Evolutionary conservation across 1,284 basidiomycete species (phyloP).

Genomic region (Trametes polyzona): DNA sequence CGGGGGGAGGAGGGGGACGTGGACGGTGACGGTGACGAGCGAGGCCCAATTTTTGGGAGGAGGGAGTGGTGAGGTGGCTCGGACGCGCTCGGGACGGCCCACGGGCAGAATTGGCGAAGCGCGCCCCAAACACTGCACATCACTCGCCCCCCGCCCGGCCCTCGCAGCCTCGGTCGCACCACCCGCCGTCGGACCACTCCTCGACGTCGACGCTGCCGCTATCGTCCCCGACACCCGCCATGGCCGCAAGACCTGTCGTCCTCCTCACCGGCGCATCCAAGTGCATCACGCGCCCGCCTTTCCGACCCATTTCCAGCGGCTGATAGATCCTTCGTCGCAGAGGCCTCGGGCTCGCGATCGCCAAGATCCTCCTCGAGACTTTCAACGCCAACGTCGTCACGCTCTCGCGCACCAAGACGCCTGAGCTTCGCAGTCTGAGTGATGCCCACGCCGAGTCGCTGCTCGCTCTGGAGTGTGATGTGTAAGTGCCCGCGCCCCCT

Average conservation of each 20-base stretch:
- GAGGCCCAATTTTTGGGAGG: slow-evolving; percentile 26
- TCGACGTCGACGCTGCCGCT: slow-evolving; percentile 9
- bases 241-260: slow-evolving; percentile 50
- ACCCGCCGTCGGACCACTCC: slow-evolving; percentile 10
- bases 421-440: slow-evolving; percentile 62
- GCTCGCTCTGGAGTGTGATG: slow-evolving; percentile 68
- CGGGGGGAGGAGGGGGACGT: slow-evolving; percentile 30
- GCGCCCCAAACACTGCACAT: slow-evolving; percentile 29
- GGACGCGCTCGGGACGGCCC: slow-evolving; percentile 35
- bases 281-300: slow-evolving; percentile 40
- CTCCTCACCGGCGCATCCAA: slow-evolving; percentile 80
- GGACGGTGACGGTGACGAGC: slow-evolving; percentile 31
- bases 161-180: background rate
- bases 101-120: slow-evolving; percentile 9
- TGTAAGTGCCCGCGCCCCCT: slow-evolving; percentile 50
- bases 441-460: slow-evolving; percentile 49
- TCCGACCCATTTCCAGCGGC: slow-evolving; percentile 8
- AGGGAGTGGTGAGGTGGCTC: slow-evolving; percentile 31
- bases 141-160: slow-evolving; percentile 16
- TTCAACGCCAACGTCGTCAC: slow-evolving; percentile 73
- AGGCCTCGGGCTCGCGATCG: slow-evolving; percentile 83
- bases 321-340: slow-evolving; percentile 41
- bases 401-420: slow-evolving; percentile 70
- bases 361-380: slow-evolving; percentile 61
- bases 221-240: slow-evolving; percentile 13